A percentile compares a stretch with the other conserved stretches of the same genome.
These are phyloP conservation scores for Pyrus pyrifolia DNA, from an alignment of 306 rosid genomes.

Conservation along the genomic window DNA sequence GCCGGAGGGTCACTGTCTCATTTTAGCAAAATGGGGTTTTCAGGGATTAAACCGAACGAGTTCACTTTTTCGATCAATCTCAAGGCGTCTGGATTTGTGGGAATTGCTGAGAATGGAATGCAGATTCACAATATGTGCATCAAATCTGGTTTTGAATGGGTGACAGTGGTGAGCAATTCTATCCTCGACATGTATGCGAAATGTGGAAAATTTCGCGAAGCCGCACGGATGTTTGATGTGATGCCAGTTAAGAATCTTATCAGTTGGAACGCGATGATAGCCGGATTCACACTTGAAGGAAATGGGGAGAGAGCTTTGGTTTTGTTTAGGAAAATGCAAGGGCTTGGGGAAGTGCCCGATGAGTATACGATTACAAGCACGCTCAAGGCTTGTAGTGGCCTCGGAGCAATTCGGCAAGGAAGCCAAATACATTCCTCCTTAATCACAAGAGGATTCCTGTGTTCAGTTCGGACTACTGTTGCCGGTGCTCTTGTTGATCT, in stretches of 20 bases:
- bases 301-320: constrained; percentile 40
- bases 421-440: constrained; percentile 46
- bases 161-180: constrained; percentile 46
- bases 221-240: constrained; percentile 26
- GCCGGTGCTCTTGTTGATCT: constrained; percentile 55
- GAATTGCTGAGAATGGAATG: constrained; percentile 37
- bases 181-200: constrained; percentile 56
- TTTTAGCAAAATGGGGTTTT: constrained; percentile 36
- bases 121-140: constrained; percentile 58
- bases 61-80: constrained; percentile 53
- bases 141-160: constrained; percentile 43
- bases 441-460: constrained; percentile 38
- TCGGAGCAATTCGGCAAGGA: constrained; percentile 43
- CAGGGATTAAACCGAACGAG: constrained; percentile 31
- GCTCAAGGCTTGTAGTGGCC: constrained; percentile 49
- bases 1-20: constrained; percentile 30
- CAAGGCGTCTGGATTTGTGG: constrained; percentile 46
- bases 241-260: constrained; percentile 39
- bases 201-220: constrained; percentile 44
- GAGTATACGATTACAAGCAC: constrained; percentile 46
- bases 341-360: constrained; percentile 41
- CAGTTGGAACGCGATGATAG: constrained; percentile 64
- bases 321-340: constrained; percentile 42
- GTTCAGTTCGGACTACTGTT: constrained; percentile 28
- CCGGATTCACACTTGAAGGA: constrained; percentile 33